Evolutionary conservation across 1,284 basidiomycete genomes (phyloP).

Genomic region (Xerocomus amazonicus): DNA sequence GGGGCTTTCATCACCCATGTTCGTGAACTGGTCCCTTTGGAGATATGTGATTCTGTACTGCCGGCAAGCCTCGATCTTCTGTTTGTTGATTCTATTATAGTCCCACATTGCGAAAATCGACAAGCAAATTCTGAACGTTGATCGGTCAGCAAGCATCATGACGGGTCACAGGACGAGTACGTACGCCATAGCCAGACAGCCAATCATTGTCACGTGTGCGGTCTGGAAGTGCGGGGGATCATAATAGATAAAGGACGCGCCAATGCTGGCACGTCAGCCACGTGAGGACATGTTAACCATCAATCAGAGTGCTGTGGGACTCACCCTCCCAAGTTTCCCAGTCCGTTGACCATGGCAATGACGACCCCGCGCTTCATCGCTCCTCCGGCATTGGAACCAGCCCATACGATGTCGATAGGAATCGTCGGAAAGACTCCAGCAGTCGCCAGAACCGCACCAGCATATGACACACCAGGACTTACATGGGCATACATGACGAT

Average conservation of each 20-base stretch:
- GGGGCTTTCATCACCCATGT: constrained; percentile 45
- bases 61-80: constrained; percentile 39
- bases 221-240: constrained; percentile 45
- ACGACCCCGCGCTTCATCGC: constrained; percentile 50
- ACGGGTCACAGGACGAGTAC: background rate
- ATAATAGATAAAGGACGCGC: constrained; percentile 41
- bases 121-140: constrained; percentile 1
- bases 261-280: constrained; percentile 25
- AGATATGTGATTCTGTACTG: constrained; percentile 36
- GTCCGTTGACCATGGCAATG: constrained; percentile 51
- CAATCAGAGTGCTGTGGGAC: constrained; percentile 2
- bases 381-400: constrained; percentile 53
- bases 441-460: constrained; percentile 49
- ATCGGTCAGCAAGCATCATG: background rate
- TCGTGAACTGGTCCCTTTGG: constrained; percentile 33
- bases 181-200: constrained; percentile 40
- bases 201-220: constrained; percentile 51
- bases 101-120: constrained; percentile 38
- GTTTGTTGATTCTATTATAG: constrained; percentile 39
- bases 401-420: constrained; percentile 53
- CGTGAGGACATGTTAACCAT: too few species aligned
- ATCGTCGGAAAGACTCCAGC: constrained; percentile 52
- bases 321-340: constrained; percentile 51
- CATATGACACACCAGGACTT: constrained; percentile 40
- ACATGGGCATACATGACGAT: constrained; percentile 40